phyloP scores from a whole-genome alignment of 306 rosid genomes.

The Cucumis cinereus region DNA sequence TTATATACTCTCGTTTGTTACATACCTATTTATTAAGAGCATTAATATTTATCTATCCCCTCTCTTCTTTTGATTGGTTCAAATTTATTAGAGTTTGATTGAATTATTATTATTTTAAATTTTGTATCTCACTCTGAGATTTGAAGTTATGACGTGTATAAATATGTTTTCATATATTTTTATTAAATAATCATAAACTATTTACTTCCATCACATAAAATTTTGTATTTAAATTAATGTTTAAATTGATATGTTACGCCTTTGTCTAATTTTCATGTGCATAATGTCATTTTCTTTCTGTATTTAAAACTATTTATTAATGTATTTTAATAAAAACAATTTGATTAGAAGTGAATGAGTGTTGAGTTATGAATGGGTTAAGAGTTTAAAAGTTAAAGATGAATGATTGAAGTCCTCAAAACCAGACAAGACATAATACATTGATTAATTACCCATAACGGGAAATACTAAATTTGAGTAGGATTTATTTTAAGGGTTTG shows the following conservation, averaged over 20 bases:
- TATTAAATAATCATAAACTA: too few species aligned
- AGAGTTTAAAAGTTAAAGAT: too few species aligned
- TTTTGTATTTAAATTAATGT: not conserved
- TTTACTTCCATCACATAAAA: not conserved
- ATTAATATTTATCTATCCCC: not conserved
- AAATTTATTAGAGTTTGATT: not conserved
- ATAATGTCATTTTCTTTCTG: too few species aligned
- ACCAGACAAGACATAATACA: not conserved
- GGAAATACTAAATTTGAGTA: too few species aligned
- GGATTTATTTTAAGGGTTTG: too few species aligned
- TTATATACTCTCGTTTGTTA: not conserved
- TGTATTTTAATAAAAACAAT: too few species aligned
- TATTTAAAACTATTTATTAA: too few species aligned
- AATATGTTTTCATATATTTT: not conserved
- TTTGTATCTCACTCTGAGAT: not conserved
- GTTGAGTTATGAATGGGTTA: too few species aligned
- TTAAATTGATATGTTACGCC: not conserved
- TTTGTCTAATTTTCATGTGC: not conserved
- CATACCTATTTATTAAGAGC: not conserved
- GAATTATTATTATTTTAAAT: not conserved
- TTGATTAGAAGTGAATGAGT: too few species aligned
- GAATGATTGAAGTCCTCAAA: not conserved
- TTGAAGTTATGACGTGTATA: not conserved
- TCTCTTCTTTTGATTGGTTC: not conserved
- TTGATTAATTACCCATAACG: not conserved